Evolutionary conservation across 805 yeast species (phyloP), one percentile per base, ranked within the genome.

Genomic region (Cyberlindnera xylosilytica): DNA sequence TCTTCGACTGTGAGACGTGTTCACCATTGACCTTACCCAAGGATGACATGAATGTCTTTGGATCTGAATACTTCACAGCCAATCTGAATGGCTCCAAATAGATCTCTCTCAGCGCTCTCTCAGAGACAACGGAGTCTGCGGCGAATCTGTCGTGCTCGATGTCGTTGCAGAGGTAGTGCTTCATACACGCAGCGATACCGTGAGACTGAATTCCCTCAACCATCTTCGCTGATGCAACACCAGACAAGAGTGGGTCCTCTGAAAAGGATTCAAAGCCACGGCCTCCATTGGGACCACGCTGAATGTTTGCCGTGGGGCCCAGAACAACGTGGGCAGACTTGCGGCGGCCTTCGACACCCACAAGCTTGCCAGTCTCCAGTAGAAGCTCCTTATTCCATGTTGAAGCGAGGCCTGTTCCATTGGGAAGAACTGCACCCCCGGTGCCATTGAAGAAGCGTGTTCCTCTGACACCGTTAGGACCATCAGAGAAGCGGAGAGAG

Each of bases 391-490:
- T 68, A 59, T 79, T 70, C 61, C 73, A 79, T 18, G 83, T 73
- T 3, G 83, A 61, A 2, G 78, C 83, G 55, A 79, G 55, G 4
- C 70, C 83, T 8, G 84, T 76, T 23, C 83, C 84, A 53, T 54
- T 51, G 6, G 84, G 81, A 51, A 79, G 68, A 47, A 81, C 77
- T 45, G 78, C 80, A 33, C 81, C 68, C 7, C 79, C 79, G 20
- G 67, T 64, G 29, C 75, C 68, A 46, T 72, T 64, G 53, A 76
- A 74, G 53, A 77, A 76, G 32, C 63, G 68, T 17, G 79, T 76
- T 20, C 84, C 84, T 48, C 84, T 65, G 36, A 78, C 68, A 48
- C 85, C 85, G 53, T 79, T 79, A 36, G 85, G 85, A 16, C 85
- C 85, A 56, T 79, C 85, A 16, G 72, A 59, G 24, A 73, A 53